Conservation (phyloP, 768 basidiomycete genomes). For the Stropharia rugosoannulata region DNA sequence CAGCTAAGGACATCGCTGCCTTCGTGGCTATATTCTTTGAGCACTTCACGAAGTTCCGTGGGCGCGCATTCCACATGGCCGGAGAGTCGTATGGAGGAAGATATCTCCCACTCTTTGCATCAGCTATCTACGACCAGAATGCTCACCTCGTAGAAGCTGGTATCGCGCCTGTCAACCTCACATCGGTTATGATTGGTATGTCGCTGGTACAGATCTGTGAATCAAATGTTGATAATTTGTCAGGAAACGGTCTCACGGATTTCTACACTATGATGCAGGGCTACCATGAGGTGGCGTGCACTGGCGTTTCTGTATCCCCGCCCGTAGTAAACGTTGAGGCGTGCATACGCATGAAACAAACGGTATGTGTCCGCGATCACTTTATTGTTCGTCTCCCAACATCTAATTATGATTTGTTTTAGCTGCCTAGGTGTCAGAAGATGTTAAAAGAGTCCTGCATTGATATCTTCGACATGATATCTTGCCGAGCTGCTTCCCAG, state of each 20-base stretch:
- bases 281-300: conserved; percentile 55
- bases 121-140: conserved; percentile 78
- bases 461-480: conserved; percentile 60
- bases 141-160: conserved; percentile 46
- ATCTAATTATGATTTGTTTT: not conserved
- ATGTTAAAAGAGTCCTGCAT: conserved; percentile 56
- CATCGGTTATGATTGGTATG: conserved; percentile 66
- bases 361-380: conserved; percentile 37
- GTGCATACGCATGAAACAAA: conserved; percentile 59
- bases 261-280: conserved; percentile 40
- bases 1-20: conserved; percentile 67
- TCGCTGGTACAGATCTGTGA: not conserved
- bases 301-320: conserved; percentile 45
- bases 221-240: not conserved
- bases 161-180: conserved; percentile 60
- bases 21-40: conserved; percentile 77
- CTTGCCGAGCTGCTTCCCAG: conserved; percentile 57
- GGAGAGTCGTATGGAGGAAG: conserved; percentile 80
- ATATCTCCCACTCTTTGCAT: conserved; percentile 74
- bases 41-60: conserved; percentile 69
- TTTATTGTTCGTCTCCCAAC: not conserved
- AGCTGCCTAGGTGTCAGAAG: conserved; percentile 68
- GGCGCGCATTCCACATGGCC: conserved; percentile 61
- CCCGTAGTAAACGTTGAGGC: conserved; percentile 42
- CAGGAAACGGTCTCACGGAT: conserved; percentile 69